Evolutionary conservation across 73 alveolate genomes (phyloP).

Genomic region (Stentor roeselii): DNA sequence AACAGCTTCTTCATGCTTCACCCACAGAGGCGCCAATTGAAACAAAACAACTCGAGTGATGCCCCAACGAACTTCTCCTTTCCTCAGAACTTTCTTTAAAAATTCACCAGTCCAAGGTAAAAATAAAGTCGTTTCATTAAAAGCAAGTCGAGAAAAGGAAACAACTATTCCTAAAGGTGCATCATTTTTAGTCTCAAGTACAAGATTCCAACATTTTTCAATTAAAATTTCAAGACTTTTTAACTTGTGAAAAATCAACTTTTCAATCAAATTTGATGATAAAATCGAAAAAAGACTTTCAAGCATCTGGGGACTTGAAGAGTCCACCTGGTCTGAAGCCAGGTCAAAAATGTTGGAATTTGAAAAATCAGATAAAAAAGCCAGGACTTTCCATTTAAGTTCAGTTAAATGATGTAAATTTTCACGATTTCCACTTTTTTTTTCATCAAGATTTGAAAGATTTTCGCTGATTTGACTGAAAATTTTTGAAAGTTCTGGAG

Average conservation of each 20-base stretch:
- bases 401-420: no score
- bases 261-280: background rate
- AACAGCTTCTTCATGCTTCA: constrained; percentile 28
- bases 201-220: background rate
- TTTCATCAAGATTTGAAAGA: no score
- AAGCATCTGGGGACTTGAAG: background rate
- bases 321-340: background rate
- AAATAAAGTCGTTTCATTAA: background rate
- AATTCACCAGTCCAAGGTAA: background rate
- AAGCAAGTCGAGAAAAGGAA: background rate
- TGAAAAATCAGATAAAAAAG: background rate
- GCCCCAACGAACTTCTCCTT: constrained; percentile 48
- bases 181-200: background rate
- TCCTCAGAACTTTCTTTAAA: constrained; percentile 33
- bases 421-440: no score
- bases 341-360: background rate
- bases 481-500: no score
- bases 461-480: no score
- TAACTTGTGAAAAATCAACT: no score
- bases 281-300: background rate
- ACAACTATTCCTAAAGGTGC: background rate
- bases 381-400: background rate
- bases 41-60: constrained; percentile 29
- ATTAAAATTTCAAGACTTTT: background rate
- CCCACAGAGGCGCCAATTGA: constrained; percentile 28